These are phyloP conservation scores for Pistacia vera DNA, from an alignment of 345 rosid species.

Conservation along the genomic window DNA sequence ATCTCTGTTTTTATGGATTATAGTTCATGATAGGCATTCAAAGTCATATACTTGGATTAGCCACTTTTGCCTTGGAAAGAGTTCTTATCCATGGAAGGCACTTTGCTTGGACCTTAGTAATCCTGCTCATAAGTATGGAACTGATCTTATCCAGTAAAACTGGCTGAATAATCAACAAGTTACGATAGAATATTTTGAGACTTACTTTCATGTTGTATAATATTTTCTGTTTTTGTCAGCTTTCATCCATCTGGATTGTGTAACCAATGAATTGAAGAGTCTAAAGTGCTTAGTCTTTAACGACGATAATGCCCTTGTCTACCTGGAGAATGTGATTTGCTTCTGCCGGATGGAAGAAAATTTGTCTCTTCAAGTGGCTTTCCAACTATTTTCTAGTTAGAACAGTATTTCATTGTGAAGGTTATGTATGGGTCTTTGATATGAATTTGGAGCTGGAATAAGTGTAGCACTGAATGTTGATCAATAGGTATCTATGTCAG, in stretches of 20 bases:
- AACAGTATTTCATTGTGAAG: constrained; percentile 5
- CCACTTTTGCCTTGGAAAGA: constrained; percentile 16
- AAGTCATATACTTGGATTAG: constrained; percentile 22
- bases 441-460: constrained; percentile 22
- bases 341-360: constrained; percentile 23
- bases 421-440: neutral
- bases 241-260: constrained; percentile 20
- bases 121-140: neutral
- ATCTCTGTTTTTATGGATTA: constrained; percentile 28
- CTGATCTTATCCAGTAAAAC: constrained; percentile 10
- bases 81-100: constrained; percentile 14
- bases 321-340: neutral
- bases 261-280: constrained; percentile 15
- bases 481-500: constrained; percentile 7
- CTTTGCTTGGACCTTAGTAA: constrained; percentile 14
- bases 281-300: constrained; percentile 14
- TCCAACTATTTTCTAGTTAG: constrained; percentile 16
- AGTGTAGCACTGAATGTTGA: constrained; percentile 12
- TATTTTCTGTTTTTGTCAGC: constrained; percentile 12
- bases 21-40: constrained; percentile 31
- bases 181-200: constrained; percentile 12
- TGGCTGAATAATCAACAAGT: constrained; percentile 8
- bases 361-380: constrained; percentile 16
- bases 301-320: neutral
- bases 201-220: constrained; percentile 17